Percentiles rank a stretch among this genome's conserved stretches.
phyloP scores from a whole-genome alignment of 2,329 filamentous ascomycete genomes.

The Erysiphe pisi region DNA sequence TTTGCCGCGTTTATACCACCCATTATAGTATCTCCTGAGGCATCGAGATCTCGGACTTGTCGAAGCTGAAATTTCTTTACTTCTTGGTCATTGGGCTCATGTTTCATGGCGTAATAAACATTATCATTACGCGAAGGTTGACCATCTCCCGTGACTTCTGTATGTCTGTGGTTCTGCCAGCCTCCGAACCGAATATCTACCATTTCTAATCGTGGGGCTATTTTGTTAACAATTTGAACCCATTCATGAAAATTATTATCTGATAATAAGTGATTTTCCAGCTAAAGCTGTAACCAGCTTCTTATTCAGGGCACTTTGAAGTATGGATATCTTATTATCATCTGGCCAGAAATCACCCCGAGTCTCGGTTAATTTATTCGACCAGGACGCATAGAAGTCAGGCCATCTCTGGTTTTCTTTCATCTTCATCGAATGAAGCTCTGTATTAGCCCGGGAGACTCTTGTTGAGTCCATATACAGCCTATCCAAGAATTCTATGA shows the following conservation, averaged over 20 bases:
- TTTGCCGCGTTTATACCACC: background rate
- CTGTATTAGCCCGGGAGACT: background rate
- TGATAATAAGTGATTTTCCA: background rate
- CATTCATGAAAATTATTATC: slow-evolving; percentile 10
- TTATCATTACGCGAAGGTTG: background rate
- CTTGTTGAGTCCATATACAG: slow-evolving; percentile 16
- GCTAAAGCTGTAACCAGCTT: background rate
- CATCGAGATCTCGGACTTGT: background rate
- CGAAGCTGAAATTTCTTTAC: background rate
- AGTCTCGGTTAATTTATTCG: slow-evolving; percentile 6
- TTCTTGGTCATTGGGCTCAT: background rate
- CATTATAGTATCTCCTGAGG: background rate
- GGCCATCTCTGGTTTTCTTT: too few species aligned
- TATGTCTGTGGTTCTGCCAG: background rate
- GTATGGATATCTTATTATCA: slow-evolving; percentile 11
- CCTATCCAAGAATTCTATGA: slow-evolving; percentile 20
- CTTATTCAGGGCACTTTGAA: background rate
- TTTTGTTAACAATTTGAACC: background rate
- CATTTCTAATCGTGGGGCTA: background rate
- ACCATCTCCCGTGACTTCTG: background rate
- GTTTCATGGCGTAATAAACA: background rate
- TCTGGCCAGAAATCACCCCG: slow-evolving; percentile 9
- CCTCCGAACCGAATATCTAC: background rate
- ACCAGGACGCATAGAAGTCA: slow-evolving; percentile 3
- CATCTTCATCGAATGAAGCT: background rate